These are phyloP conservation scores for Phlebiopsis flavidoalba DNA, from an alignment of 768 basidiomycete species.

Conservation along the genomic window DNA sequence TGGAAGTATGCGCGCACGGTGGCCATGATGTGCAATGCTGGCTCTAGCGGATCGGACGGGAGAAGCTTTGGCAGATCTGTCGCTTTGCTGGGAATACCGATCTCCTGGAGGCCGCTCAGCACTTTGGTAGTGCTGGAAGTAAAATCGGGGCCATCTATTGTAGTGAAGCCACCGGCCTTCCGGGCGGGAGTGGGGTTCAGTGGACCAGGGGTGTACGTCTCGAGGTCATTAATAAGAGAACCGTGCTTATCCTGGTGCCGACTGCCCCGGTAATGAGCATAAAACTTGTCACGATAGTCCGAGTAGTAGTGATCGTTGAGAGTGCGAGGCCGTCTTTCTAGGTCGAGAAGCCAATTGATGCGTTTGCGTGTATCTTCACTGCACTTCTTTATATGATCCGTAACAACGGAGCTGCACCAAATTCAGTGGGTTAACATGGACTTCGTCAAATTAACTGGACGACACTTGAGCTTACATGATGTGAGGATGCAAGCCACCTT, in stretches of 20 bases:
- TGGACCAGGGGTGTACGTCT: not conserved
- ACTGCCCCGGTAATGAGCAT: slow-evolving; percentile 19
- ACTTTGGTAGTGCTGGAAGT: slow-evolving; percentile 27
- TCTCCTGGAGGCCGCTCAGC: slow-evolving; percentile 21
- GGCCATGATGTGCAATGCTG: slow-evolving; percentile 62
- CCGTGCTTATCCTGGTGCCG: slow-evolving; percentile 13
- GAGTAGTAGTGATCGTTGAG: slow-evolving; percentile 47
- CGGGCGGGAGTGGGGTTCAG: not conserved
- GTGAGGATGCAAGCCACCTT: slow-evolving; percentile 46
- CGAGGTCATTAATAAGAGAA: slow-evolving; percentile 10
- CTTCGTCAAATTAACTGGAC: not conserved
- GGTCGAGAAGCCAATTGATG: slow-evolving; percentile 42
- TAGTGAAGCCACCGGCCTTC: not conserved
- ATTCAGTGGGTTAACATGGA: not conserved
- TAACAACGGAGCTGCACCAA: slow-evolving; percentile 40
- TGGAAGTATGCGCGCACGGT: slow-evolving; percentile 72
- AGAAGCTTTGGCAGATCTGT: slow-evolving; percentile 46
- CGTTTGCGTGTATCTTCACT: slow-evolving; percentile 32
- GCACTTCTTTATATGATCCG: slow-evolving; percentile 44
- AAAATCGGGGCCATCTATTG: slow-evolving; percentile 5
- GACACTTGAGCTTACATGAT: slow-evolving; percentile 33
- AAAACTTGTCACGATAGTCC: slow-evolving; percentile 34
- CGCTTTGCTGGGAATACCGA: slow-evolving; percentile 32
- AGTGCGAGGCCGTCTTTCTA: slow-evolving; percentile 45
- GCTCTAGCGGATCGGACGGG: slow-evolving; percentile 46